These are phyloP conservation scores for Rhizopus stolonifer DNA, from an alignment of 371 early-diverging fungal genomes.

Conservation along the genomic window DNA sequence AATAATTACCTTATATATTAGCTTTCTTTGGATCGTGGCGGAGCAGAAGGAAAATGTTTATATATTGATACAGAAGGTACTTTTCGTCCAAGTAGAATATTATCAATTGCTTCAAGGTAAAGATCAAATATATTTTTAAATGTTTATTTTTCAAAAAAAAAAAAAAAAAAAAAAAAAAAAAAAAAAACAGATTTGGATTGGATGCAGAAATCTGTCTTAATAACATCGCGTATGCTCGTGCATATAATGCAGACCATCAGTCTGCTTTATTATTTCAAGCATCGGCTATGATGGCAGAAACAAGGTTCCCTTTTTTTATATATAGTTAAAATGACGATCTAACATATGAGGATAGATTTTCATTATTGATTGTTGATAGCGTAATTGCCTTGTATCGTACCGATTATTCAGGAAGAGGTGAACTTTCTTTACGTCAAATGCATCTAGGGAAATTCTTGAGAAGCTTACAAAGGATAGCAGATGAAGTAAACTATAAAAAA, in stretches of 20 bases:
- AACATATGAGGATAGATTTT: no score
- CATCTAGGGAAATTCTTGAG: slow-evolving; percentile 95
- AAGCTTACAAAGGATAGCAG: slow-evolving; percentile 88
- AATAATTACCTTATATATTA: no score
- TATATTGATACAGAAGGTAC: slow-evolving; percentile 99
- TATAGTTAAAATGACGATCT: no score
- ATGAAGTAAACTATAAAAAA: slow-evolving; percentile 72
- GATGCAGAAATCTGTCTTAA: slow-evolving; percentile 90
- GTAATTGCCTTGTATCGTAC: slow-evolving; percentile 98
- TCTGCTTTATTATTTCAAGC: slow-evolving; percentile 89
- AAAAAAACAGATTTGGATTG: slow-evolving; percentile 61
- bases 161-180: no score
- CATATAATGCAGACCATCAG: slow-evolving; percentile 99
- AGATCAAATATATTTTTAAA: no score
- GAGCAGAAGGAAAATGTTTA: slow-evolving; percentile 96
- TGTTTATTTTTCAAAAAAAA: no score
- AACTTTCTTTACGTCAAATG: slow-evolving; percentile 97
- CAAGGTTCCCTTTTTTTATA: slow-evolving; percentile 35
- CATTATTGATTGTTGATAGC: slow-evolving; percentile 95
- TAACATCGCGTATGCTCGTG: slow-evolving; percentile 97
- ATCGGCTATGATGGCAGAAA: slow-evolving; percentile 96
- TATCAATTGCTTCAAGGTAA: slow-evolving; percentile 88
- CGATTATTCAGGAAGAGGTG: slow-evolving; percentile 97
- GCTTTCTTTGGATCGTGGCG: slow-evolving; percentile 87
- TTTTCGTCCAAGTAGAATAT: slow-evolving; percentile 92